A percentile compares a stretch with the other conserved stretches of the same genome.
Evolutionary conservation across 2,329 filamentous ascomycete species (phyloP).

Genomic region (Chrysoporthe cubensis): DNA sequence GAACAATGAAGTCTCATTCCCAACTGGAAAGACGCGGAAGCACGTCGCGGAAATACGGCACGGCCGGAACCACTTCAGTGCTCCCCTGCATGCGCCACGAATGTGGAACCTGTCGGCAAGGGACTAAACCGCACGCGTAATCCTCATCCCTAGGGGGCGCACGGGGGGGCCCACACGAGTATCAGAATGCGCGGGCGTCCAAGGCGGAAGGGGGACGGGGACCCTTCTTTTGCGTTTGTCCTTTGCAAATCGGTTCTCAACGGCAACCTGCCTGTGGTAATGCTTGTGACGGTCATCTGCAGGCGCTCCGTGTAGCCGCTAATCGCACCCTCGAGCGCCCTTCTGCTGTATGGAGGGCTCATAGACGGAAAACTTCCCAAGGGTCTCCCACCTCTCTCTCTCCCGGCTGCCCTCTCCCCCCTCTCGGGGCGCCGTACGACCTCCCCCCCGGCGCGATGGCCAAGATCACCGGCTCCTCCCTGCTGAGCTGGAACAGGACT

Average conservation of each 20-base stretch:
- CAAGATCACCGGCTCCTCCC: slow-evolving; percentile 13
- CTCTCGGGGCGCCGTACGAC: background rate
- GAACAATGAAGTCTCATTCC: too few species aligned
- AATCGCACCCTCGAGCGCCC: background rate
- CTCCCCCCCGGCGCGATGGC: slow-evolving; percentile 12
- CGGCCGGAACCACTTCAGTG: too few species aligned
- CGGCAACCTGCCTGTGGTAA: background rate
- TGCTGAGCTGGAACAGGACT: slow-evolving; percentile 23
- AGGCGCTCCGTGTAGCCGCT: background rate
- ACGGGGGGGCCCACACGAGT: slow-evolving; percentile 4
- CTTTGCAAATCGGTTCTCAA: too few species aligned
- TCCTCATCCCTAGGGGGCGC: background rate
- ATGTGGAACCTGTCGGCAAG: background rate
- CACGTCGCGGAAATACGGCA: too few species aligned
- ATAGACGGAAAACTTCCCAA: background rate
- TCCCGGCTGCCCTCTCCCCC: background rate
- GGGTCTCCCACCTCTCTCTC: background rate
- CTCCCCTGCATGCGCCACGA: background rate
- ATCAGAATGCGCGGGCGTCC: slow-evolving; percentile 1
- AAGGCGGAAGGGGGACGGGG: background rate
- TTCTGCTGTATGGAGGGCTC: background rate
- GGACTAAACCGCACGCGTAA: slow-evolving; percentile 3
- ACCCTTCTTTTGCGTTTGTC: background rate
- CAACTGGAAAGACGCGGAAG: too few species aligned
- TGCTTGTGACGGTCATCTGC: background rate